A percentile compares a stretch with the other conserved stretches of the same genome.
phyloP scores from a whole-genome alignment of 2,329 filamentous ascomycete species.

The Phyllosticta capitalensis region DNA sequence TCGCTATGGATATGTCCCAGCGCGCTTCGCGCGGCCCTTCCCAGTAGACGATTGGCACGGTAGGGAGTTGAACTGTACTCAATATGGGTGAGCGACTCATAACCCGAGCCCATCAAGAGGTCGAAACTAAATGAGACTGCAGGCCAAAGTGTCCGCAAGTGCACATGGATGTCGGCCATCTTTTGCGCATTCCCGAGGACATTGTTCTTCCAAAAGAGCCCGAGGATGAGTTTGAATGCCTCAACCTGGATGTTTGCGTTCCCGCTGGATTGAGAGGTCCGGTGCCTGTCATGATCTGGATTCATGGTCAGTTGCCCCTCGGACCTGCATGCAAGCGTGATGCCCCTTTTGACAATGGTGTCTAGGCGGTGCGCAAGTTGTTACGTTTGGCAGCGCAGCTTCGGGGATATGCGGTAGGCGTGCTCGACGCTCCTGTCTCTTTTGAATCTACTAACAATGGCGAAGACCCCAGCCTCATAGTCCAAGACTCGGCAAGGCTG shows the following conservation, averaged over 20 bases:
- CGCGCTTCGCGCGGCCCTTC: slow-evolving; percentile 12
- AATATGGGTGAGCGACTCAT: background rate
- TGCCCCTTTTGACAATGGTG: slow-evolving; percentile 11
- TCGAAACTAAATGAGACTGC: background rate
- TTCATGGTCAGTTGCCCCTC: slow-evolving; percentile 29
- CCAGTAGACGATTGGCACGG: slow-evolving; percentile 14
- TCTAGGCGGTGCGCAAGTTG: slow-evolving; percentile 31
- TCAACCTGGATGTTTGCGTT: slow-evolving; percentile 34
- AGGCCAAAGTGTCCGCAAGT: slow-evolving; percentile 37
- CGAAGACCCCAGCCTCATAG: slow-evolving; percentile 1
- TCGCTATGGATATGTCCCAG: slow-evolving; percentile 13
- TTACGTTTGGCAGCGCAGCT: slow-evolving; percentile 35
- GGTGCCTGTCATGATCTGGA: slow-evolving; percentile 37
- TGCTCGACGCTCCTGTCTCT: background rate
- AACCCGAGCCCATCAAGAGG: background rate
- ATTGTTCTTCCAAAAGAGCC: slow-evolving; percentile 19
- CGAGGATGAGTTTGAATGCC: slow-evolving; percentile 36
- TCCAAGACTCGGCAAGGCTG: slow-evolving; percentile 22
- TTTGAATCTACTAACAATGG: background rate
- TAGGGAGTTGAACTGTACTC: slow-evolving; percentile 16
- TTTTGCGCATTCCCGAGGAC: slow-evolving; percentile 34
- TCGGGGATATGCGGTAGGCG: slow-evolving; percentile 33
- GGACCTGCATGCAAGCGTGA: background rate
- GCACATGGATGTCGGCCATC: slow-evolving; percentile 32
- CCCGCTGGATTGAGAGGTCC: slow-evolving; percentile 13